Base-by-base conservation (phyloP, 257 asterid genomes). In the Petunia secreta region DNA sequence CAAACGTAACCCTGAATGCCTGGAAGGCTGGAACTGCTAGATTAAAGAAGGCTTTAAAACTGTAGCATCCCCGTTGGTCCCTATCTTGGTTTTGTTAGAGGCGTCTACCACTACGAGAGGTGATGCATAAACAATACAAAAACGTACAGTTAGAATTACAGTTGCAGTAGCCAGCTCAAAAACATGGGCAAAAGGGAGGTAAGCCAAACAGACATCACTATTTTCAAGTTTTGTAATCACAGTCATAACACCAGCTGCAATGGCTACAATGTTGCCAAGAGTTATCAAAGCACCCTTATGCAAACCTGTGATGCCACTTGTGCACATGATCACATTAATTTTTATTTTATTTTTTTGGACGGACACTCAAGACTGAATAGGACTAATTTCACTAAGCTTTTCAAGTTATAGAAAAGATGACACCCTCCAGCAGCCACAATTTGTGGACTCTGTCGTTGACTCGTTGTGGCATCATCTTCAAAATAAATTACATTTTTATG, bases 111-210 rank as follows among this genome's bases (percentile, higher is more conserved):
- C 75, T 59, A 97, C 92, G 85, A 92, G 84, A 48, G 97, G 77
- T 44, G 98, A 88, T 74, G 97, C 97, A 88, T 92, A 94, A 79
- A 97, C 98, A 85, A 94, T 90, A 77, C 92, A 74, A 25, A 85
- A 83, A 81, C 98, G 97, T 38, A 90, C 97, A 75, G 97, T 85
- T 81, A 90, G 68, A 97, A 94, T 92, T 83, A 91, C 94, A 53
- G 96, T 83, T 97, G 92, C 98, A 75, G 98, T 98, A 80, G 96
- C 98, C 82, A 92, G 84, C 81, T 94, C 98, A 84, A 92, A 91
- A 65, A 92, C 96, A 77, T 94, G 98, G 81, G 98, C 98, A 54
- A 92, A 93, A 68, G 98, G 98, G 87, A 94, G 85, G 88, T 92
- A 94, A 54, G 98, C 98, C 88, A 93, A 84, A 83, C 90, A 94